phyloP scores from a whole-genome alignment of 2,329 filamentous ascomycete species.

The Allantophomopsis cytisporea region DNA sequence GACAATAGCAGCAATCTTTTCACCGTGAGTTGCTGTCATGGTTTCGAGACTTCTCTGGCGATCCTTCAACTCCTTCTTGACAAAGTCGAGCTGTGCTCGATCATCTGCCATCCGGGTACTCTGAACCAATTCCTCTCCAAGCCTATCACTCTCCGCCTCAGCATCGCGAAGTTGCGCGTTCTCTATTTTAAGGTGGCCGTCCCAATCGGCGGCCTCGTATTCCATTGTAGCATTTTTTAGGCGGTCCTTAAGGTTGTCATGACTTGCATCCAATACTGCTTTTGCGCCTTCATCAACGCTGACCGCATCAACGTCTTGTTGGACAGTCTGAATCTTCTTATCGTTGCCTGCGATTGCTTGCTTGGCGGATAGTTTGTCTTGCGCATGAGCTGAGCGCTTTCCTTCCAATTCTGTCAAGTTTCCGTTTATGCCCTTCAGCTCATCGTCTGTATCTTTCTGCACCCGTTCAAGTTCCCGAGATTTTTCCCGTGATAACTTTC shows the following conservation, averaged over 20 bases:
- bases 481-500: conserved; percentile 65
- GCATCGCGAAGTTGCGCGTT: conserved; percentile 52
- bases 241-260: conserved; percentile 52
- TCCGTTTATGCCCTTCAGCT: conserved; percentile 59
- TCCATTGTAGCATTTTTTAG: conserved; percentile 50
- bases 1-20: conserved; percentile 53
- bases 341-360: conserved; percentile 64
- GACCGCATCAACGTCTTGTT: conserved; percentile 58
- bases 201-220: conserved; percentile 51
- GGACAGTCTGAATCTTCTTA: conserved; percentile 49
- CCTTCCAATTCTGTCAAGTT: conserved; percentile 62
- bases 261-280: conserved; percentile 60
- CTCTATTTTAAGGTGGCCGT: conserved; percentile 53
- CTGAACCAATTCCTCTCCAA: conserved; percentile 72
- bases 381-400: conserved; percentile 55
- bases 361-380: conserved; percentile 61
- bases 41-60: conserved; percentile 65
- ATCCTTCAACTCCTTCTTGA: conserved; percentile 68
- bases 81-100: conserved; percentile 68
- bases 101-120: conserved; percentile 72
- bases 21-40: conserved; percentile 59
- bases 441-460: conserved; percentile 59
- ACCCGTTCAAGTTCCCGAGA: conserved; percentile 63
- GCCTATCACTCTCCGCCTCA: conserved; percentile 57
- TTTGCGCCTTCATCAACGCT: conserved; percentile 76